Base-by-base conservation (phyloP, 2,329 filamentous ascomycete species). In the Aureobasidium melanogenum region DNA sequence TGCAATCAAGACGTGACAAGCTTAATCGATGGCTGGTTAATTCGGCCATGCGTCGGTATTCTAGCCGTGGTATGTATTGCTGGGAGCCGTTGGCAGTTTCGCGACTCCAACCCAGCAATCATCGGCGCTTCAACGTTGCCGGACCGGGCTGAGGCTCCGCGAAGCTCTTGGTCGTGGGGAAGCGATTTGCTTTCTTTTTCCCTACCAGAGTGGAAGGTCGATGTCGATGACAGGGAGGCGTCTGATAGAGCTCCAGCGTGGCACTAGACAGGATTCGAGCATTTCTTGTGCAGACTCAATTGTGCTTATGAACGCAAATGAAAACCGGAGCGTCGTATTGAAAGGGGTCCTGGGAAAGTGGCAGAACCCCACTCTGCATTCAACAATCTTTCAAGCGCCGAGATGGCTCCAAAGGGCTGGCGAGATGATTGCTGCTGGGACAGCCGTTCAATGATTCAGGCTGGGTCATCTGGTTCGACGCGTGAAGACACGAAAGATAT, bases 401-500 rank as follows among this genome's bases (percentile, higher is more conserved):
- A 59, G 44, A 59, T 47, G 54, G 32, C 36, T 38, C 54, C 54
- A 54, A 56, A 47, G 41, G 19, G 54, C 54, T 46, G 54, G 43
- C 22, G 17, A n/a, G 32, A 24, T 22, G 56, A 30, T 50, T 48
- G 17, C 36, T 36, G 43, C 38, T 59, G 56, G 36, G 32, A 30
- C 34, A 24, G 24, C 32, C 56, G 56, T 48, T 58, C 32, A 19
- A 59, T 8, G 15, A 22, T 38, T 32, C 32, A 59, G 56, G 56
- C 44, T 59, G 56, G 56, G 22, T 41, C n/a, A 17, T 39, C 43
- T 57, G 54, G 19, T 22, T 24, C n/a, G 44, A 50, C 43, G 56
- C 56, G 56, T 59, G 10, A 39, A 59, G 56, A 59, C 44, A 59
- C 44, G 56, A 59, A 30, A 24, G 43, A 44, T 9, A 32, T 59